Evolutionary conservation across 352 stramenopile genomes (phyloP).

Genomic region (Globisporangium splendens): DNA sequence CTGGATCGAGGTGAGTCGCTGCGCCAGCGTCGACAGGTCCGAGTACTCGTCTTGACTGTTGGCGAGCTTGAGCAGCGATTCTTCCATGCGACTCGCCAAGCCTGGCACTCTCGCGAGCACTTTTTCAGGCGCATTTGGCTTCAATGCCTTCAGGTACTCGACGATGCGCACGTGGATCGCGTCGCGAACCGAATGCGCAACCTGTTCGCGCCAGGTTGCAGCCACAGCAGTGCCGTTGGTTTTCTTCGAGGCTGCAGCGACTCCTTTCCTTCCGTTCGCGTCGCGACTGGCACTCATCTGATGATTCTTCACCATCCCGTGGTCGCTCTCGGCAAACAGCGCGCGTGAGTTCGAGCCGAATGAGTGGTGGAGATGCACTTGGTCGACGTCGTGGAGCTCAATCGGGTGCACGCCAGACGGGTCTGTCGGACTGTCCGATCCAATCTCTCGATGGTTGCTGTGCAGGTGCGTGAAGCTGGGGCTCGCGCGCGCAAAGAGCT

Average conservation of each 20-base stretch:
- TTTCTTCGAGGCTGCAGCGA: constrained; percentile 6
- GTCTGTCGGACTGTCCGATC: constrained; percentile 42
- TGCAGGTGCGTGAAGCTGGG: constrained; percentile 1
- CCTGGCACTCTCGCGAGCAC: constrained; percentile 94
- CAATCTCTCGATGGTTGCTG: constrained; percentile 13
- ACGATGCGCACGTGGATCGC: constrained; percentile 76
- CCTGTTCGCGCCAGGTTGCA: constrained; percentile 24
- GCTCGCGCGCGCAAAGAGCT: neutral
- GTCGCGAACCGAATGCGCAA: constrained; percentile 33
- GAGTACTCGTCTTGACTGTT: constrained; percentile 87
- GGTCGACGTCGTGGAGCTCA: constrained; percentile 8
- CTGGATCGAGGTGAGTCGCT: constrained; percentile 89
- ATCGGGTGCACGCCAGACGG: constrained; percentile 28
- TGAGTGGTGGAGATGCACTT: neutral
- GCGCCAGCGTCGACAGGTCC: constrained; percentile 89
- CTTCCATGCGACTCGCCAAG: constrained; percentile 95
- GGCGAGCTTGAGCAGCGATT: constrained; percentile 89
- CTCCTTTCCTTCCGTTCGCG: constrained; percentile 1
- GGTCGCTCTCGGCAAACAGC: neutral
- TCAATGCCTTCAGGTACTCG: constrained; percentile 88
- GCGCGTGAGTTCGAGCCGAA: constrained; percentile 3
- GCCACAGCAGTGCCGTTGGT: neutral
- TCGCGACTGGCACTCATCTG: neutral
- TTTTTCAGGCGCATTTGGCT: constrained; percentile 93
- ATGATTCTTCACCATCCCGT: constrained; percentile 5